Conservation (phyloP, 2,329 filamentous ascomycete genomes). For the Pseudogymnoascus sp. region DNA sequence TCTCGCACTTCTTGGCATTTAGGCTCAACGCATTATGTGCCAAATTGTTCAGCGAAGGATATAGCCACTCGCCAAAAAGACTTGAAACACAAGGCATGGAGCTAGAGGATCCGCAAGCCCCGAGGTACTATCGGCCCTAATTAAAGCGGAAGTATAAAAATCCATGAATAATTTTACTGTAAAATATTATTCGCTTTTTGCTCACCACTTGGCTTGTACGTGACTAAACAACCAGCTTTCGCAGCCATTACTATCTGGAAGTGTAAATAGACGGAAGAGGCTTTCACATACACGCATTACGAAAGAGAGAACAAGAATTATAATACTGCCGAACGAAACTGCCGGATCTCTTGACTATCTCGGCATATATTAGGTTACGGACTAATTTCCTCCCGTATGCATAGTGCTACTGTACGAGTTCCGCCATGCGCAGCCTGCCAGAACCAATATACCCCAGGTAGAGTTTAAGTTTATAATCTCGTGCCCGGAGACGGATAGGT, state of each 20-base stretch:
- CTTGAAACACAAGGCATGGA: background rate
- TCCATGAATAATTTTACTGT: background rate
- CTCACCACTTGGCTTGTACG: background rate
- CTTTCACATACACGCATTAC: background rate
- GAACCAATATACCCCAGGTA: background rate
- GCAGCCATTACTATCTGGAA: background rate
- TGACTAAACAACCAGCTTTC: background rate
- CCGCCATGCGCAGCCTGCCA: background rate
- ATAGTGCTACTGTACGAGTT: background rate
- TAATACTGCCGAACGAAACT: background rate
- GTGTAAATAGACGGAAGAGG: background rate
- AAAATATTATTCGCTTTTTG: background rate
- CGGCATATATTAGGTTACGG: background rate
- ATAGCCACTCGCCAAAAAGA: background rate
- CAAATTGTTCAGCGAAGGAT: background rate
- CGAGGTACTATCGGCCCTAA: background rate
- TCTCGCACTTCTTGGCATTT: background rate
- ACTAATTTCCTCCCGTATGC: background rate
- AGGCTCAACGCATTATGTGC: background rate
- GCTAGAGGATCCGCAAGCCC: background rate
- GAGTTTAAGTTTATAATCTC: background rate
- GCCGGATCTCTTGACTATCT: background rate
- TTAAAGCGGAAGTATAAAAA: conserved; percentile 4
- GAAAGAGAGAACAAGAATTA: background rate
- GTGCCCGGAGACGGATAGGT: background rate